A percentile compares a stretch with the other conserved stretches of the same genome.
These are phyloP conservation scores for Kodamaea anthophila DNA, from an alignment of 1,139 yeast species.

Conservation along the genomic window DNA sequence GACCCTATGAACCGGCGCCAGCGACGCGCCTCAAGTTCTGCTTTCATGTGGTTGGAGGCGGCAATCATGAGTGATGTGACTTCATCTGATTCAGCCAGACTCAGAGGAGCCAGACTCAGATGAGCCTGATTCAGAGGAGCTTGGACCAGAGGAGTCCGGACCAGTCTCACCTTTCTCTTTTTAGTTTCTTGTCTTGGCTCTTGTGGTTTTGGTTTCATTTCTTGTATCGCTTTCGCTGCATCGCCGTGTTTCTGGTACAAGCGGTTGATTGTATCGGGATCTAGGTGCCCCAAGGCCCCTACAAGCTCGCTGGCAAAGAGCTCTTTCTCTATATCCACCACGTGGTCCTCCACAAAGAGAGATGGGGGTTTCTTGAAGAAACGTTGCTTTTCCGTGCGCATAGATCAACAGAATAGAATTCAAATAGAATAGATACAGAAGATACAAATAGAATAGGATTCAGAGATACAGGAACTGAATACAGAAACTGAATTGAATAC, in stretches of 20 bases:
- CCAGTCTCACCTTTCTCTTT: slow-evolving; percentile 7
- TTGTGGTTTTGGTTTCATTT: no score
- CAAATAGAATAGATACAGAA: no score
- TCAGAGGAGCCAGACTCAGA: background rate
- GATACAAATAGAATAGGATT: no score
- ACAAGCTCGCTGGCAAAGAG: slow-evolving; percentile 17
- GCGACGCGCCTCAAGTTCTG: slow-evolving; percentile 11
- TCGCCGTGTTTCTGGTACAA: slow-evolving; percentile 20
- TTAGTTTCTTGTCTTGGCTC: slow-evolving; percentile 20
- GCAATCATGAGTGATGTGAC: slow-evolving; percentile 7
- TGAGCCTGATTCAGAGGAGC: no score
- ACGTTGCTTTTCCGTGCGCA: slow-evolving; percentile 10
- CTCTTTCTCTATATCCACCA: slow-evolving; percentile 8
- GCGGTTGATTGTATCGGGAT: slow-evolving; percentile 12
- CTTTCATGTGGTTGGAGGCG: slow-evolving; percentile 10
- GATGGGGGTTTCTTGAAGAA: slow-evolving; percentile 9
- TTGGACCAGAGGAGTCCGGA: background rate
- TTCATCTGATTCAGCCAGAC: no score
- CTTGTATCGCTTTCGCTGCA: slow-evolving; percentile 23
- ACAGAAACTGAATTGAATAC: no score
- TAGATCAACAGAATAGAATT: no score
- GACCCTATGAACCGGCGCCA: slow-evolving; percentile 57
- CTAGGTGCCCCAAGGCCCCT: slow-evolving; percentile 19
- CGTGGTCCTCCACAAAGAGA: slow-evolving; percentile 16
- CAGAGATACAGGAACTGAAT: no score